These are phyloP conservation scores for Globisporangium spiculum DNA, from an alignment of 352 stramenopile genomes.

Conservation along the genomic window DNA sequence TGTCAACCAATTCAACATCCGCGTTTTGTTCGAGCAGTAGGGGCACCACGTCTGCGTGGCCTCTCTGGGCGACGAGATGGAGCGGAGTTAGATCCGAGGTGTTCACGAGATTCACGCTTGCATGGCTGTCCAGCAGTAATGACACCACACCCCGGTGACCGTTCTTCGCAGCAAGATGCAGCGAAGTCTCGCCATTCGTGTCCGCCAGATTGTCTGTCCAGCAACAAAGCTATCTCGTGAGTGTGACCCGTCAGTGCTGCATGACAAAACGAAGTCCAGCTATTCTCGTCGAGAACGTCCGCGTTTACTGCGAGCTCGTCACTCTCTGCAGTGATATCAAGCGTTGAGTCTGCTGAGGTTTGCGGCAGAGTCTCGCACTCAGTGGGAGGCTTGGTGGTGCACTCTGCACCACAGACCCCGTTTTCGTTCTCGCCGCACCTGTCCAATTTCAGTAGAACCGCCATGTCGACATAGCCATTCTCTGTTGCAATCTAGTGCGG, in stretches of 20 bases:
- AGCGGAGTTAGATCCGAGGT: not conserved
- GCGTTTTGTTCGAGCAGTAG: too few relatives aligned
- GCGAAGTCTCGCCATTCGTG: too few relatives aligned
- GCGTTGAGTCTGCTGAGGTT: not conserved
- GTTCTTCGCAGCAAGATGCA: too few relatives aligned
- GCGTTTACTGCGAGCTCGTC: too few relatives aligned
- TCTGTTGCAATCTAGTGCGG: not conserved
- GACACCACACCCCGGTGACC: too few relatives aligned
- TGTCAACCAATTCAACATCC: too few relatives aligned
- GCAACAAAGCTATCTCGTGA: not conserved
- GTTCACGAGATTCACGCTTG: not conserved
- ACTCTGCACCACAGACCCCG: too few relatives aligned
- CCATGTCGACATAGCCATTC: not conserved
- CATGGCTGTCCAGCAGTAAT: too few relatives aligned
- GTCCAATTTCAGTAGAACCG: conserved; percentile 11
- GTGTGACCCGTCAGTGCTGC: not conserved
- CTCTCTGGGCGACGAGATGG: not conserved
- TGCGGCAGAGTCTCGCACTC: too few relatives aligned
- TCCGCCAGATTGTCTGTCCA: not conserved
- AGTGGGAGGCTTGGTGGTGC: too few relatives aligned
- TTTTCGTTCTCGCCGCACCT: too few relatives aligned
- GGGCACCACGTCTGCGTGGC: not conserved
- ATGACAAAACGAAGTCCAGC: not conserved
- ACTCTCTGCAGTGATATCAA: too few relatives aligned
- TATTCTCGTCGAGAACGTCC: not conserved